Evolutionary conservation across 352 stramenopile species (phyloP), one percentile per base, ranked within the genome.

Genomic region (Pythium rishiriense): DNA sequence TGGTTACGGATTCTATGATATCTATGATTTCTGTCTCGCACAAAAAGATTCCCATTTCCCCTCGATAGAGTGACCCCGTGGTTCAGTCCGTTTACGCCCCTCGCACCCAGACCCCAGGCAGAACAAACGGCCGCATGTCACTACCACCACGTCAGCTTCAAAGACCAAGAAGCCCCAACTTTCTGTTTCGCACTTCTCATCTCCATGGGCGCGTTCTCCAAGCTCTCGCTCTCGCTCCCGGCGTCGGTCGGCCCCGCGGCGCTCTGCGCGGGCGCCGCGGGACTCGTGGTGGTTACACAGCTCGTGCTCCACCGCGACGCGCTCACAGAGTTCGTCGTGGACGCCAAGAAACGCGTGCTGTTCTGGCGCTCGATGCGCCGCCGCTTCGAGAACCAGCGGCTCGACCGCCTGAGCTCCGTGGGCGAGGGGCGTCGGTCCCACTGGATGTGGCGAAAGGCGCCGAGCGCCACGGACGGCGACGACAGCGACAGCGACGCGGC

Each of bases 331-430:
- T 57, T 70, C n/a, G 62, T 86, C 56, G 69, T 54, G 47, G 60
- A 73, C 31, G 69, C 71, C 42, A 76, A 73, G 64, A 87, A 85
- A 62, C 78, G 79, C 26, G 48, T 88, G 59, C 61, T 88, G 50
- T 79, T 92, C 62, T 86, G 79, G 67, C 79, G 79, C 41, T 88
- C 78, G 29, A 90, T 92, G 79, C 81, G 83, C 45, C 83, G 83
- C 22, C 83, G 83, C 43, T 92, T 87, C 54, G 81, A 83, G 58
- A 89, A 87, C 62, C 83, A 86, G 60, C 81, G 81, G 3, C 72
- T 92, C 61, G 81, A 86, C 54, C 79, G 81, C 2, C 78, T 92
- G 56, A 90, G 81, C 58, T 85, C 75, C 21, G 62, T 90, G 39
- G 74, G 78, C 28, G 76, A 89, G 46, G 78, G 77, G 51, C 79